Evolutionary conservation across 306 rosid species (phyloP).

Genomic region (Pyrus communis): DNA sequence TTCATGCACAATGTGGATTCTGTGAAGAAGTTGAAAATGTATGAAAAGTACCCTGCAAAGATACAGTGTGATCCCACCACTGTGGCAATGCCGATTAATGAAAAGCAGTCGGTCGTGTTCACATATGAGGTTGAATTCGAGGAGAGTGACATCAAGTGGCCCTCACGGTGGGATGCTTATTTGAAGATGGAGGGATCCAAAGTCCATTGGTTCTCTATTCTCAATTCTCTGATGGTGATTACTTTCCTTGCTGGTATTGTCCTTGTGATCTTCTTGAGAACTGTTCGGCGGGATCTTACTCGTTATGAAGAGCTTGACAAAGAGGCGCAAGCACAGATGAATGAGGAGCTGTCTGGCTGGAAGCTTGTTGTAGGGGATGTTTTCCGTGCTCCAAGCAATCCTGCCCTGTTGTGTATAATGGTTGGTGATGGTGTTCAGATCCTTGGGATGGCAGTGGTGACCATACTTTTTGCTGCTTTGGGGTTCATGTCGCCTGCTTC

Average conservation of each 20-base stretch:
- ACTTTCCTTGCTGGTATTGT: constrained; percentile 96
- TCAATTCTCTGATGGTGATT: constrained; percentile 90
- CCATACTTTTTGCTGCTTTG: constrained; percentile 90
- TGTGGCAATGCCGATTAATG: constrained; percentile 68
- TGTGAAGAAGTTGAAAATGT: constrained; percentile 47
- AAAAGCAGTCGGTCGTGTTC: constrained; percentile 65
- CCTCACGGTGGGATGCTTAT: constrained; percentile 97
- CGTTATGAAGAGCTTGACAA: constrained; percentile 93
- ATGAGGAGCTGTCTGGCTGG: constrained; percentile 95
- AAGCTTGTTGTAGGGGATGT: constrained; percentile 98
- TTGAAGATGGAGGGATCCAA: constrained; percentile 98
- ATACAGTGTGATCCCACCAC: constrained; percentile 64
- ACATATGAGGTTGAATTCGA: constrained; percentile 78
- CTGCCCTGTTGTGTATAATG: constrained; percentile 76
- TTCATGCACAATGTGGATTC: constrained; percentile 41
- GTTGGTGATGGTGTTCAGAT: constrained; percentile 94
- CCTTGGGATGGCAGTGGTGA: constrained; percentile 95
- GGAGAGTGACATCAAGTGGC: constrained; percentile 97
- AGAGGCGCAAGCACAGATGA: constrained; percentile 99
- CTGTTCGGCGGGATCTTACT: constrained; percentile 86
- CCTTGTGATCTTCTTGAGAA: constrained; percentile 86
- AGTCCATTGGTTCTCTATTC: constrained; percentile 95
- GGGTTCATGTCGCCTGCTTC: constrained; percentile 99
- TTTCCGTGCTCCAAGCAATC: constrained; percentile 77
- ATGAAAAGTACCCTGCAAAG: constrained; percentile 41